Base-by-base conservation (phyloP, 164 flowering plant genomes). In the Vitis riparia region DNA sequence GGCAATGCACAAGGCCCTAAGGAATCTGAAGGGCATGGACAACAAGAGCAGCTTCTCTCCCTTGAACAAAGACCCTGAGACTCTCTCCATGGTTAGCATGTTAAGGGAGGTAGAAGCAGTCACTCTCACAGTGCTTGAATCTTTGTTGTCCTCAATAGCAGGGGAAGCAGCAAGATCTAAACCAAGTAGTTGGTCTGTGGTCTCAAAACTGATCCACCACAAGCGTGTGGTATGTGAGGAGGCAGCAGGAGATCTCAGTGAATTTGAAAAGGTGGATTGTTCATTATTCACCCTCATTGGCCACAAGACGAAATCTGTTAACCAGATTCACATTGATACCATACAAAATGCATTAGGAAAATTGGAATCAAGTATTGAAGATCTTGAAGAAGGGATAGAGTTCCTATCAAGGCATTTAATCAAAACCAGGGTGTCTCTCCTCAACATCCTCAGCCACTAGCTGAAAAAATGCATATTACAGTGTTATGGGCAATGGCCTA, bases 81-180 rank as follows among this genome's bases (percentile, higher is more conserved):
- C 29, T 19, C 17, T 47, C 56, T 29, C 70, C 14, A 14, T 49
- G 17, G 48, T 71, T 32, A 48, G 55, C 59, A 51, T 66, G 47
- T 32, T 76, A 27, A 76, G 62, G 32, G 75, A 70, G 47, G 77
- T 79, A 14, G 80, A 83, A 49, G 66, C 23, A 19, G 68, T 59
- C 27, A 69, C 74, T 65, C 16, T 71, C 19, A 14, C 68, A 7
- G 56, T 72, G 27, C 51, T 80, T 14, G 74, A 78, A 60, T 78
- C 82, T 55, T 63, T 74, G 53, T 49, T 71, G 30, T 53, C 44
- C 48, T 68, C 47, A 27, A n/a, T 71, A 0, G 30, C 71, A 8
- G 71, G 68, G 30, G 5, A 13, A 15, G 15, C 66, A 27, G 52
- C 68, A 55, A 29, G 13, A 59, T 61, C 77, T 58, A 76, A 71